Conservation (phyloP, 1,284 basidiomycete genomes). For the Leccinum variabile region DNA sequence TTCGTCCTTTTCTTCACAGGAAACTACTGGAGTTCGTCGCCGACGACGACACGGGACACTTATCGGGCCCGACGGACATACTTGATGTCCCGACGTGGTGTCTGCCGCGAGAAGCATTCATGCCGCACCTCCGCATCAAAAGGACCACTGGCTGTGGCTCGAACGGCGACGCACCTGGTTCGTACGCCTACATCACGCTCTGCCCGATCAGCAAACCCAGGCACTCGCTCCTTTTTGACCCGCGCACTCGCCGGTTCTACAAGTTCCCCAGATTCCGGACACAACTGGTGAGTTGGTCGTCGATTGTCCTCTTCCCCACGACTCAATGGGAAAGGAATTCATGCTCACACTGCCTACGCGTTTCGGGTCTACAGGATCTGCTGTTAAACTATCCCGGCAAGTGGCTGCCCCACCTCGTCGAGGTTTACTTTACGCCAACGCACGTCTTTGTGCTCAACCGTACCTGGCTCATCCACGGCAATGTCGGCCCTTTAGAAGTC, state of each 20-base stretch:
- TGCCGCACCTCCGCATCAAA: not conserved
- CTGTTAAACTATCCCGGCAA: constrained; percentile 11
- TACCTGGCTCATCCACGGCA: constrained; percentile 1
- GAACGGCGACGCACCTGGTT: not conserved
- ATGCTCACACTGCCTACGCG: not conserved
- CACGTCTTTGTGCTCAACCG: not conserved
- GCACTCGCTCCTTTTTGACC: not conserved
- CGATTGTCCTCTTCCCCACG: not conserved
- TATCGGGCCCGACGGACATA: constrained; percentile 8
- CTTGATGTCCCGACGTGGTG: not conserved
- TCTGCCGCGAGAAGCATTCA: not conserved
- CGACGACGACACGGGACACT: constrained; percentile 19
- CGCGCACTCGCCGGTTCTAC: not conserved
- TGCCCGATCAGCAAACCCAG: not conserved
- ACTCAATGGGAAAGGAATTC: not conserved
- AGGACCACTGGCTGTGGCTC: not conserved
- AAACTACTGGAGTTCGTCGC: constrained; percentile 22
- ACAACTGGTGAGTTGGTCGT: not conserved
- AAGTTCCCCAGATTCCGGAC: not conserved
- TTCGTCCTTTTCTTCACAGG: constrained; percentile 5
- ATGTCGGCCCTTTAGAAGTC: constrained; percentile 14
- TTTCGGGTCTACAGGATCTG: not conserved
- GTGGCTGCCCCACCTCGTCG: constrained; percentile 24
- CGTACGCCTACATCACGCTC: not conserved
- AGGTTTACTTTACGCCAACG: constrained; percentile 10